A percentile compares a stretch with the other conserved stretches of the same genome.
Conservation (phyloP, 2,329 filamentous ascomycete genomes). For the Penicillium sp. region DNA sequence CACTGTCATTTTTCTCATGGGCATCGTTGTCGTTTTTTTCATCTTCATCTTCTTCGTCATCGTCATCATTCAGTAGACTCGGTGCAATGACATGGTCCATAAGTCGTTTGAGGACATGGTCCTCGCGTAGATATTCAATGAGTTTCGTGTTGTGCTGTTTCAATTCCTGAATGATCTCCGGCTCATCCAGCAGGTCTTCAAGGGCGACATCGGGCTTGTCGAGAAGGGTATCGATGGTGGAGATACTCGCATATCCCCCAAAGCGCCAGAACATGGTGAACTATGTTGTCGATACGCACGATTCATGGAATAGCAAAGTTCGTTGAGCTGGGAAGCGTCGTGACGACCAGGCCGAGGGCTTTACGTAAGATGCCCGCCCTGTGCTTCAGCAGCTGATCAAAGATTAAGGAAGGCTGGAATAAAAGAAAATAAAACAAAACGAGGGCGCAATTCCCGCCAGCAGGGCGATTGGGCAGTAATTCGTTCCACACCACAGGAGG, state of each 20-base stretch:
- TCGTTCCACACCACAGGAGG: slow-evolving; percentile 8
- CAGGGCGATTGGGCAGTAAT: slow-evolving; percentile 8
- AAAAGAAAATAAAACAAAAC: slow-evolving; percentile 4
- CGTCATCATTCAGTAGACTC: slow-evolving; percentile 47
- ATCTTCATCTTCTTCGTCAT: slow-evolving; percentile 45
- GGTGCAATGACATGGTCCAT: slow-evolving; percentile 89
- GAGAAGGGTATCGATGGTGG: slow-evolving; percentile 91
- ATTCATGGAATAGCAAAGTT: slow-evolving; percentile 32
- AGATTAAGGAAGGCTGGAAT: not conserved
- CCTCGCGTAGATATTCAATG: slow-evolving; percentile 89
- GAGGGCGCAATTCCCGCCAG: slow-evolving; percentile 13
- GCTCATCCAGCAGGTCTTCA: slow-evolving; percentile 92
- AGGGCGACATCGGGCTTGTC: slow-evolving; percentile 92
- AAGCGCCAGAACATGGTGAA: slow-evolving; percentile 98
- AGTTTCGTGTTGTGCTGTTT: slow-evolving; percentile 98
- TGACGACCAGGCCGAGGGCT: slow-evolving; percentile 10
- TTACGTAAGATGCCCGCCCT: slow-evolving; percentile 12
- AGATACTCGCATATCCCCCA: slow-evolving; percentile 96
- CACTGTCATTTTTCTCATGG: slow-evolving; percentile 35
- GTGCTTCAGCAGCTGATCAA: slow-evolving; percentile 19
- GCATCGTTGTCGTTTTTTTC: slow-evolving; percentile 47
- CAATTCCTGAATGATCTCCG: slow-evolving; percentile 91
- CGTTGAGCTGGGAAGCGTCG: slow-evolving; percentile 22
- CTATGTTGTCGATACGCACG: slow-evolving; percentile 30
- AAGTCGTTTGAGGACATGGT: slow-evolving; percentile 73